Evolutionary conservation across 2,329 filamentous ascomycete genomes (phyloP).

Genomic region (Penicillium italicum): DNA sequence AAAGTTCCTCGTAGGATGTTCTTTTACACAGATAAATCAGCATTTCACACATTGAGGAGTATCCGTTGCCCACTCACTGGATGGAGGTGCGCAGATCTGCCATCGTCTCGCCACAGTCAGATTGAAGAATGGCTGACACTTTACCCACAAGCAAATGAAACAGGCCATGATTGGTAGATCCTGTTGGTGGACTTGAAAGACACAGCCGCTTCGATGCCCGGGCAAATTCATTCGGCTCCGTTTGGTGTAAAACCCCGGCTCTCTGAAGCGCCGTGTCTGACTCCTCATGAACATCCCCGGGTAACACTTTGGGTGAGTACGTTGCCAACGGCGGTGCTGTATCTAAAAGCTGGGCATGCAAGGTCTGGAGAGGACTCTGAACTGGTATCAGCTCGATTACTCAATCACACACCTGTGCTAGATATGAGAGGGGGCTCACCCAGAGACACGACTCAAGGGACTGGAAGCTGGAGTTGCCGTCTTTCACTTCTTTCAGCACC

Average conservation of each 20-base stretch:
- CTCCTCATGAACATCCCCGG: not conserved
- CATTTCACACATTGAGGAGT: not conserved
- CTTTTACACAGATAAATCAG: constrained; percentile 26
- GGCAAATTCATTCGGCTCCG: constrained; percentile 18
- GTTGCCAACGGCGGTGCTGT: not conserved
- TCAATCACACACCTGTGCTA: not conserved
- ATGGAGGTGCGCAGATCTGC: constrained; percentile 44
- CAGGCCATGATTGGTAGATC: constrained; percentile 31
- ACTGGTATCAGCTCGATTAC: constrained; percentile 14
- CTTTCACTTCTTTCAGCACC: constrained; percentile 23
- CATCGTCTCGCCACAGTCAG: constrained; percentile 33
- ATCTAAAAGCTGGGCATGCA: constrained; percentile 13
- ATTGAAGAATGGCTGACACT: constrained; percentile 35
- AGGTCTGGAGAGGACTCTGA: constrained; percentile 25
- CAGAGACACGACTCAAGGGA: constrained; percentile 30
- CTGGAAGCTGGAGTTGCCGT: constrained; percentile 16
- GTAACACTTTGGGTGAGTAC: not conserved
- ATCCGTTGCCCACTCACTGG: constrained; percentile 44
- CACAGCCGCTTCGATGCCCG: constrained; percentile 37
- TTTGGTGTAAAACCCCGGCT: constrained; percentile 4
- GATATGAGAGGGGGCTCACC: constrained; percentile 22
- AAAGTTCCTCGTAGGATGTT: constrained; percentile 45
- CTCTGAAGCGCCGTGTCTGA: constrained; percentile 8
- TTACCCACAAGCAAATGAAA: constrained; percentile 34
- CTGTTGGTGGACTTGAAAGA: constrained; percentile 31